Base-by-base conservation (phyloP, 2,329 filamentous ascomycete genomes). In the Coccinonectria pachysandricola region DNA sequence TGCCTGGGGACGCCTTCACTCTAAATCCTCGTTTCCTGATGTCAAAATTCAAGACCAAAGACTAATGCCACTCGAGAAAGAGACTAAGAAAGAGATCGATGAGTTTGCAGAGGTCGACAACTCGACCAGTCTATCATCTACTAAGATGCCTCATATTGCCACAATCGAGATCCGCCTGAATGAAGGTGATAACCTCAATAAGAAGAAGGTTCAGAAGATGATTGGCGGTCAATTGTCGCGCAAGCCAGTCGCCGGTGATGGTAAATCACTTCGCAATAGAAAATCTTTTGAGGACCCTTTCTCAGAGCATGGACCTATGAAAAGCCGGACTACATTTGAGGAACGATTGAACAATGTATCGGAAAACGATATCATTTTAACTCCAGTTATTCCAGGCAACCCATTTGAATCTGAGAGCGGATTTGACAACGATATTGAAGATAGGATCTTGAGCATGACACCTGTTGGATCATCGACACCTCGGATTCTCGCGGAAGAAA, bases 401-500 rank as follows among this genome's bases (percentile, higher is more conserved):
- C 49, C 48, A 32, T 59, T 63, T 34, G 48, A 52, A n/a, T 35
- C 47, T 5, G 60, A 62, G 37, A 35, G 37, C 17, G 51, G 44
- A 23, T 59, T 61, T 28, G 52, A 58, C 21, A 40, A 42, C 27
- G 42, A 59, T 27, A 50, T 61, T 32, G 48, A 55, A 21, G 48
- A 54, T 43, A 54, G 57, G 9, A 46, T 60, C 31, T 46, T 61
- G 36, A 47, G 37, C 15, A 47, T 41, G 17, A 42, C 39, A 12
- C 57, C 57, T 5, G 39, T 52, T 15, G 57, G 50, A 23, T 54
- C 45, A 24, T 61, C 58, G 2, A 61, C 57, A 2, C 57, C 57
- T 17, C 53, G 50, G 21, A 38, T 44, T 32, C 42, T 32, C 26
- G 21, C 43, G 12, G 24, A 40, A 12, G 36, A 30, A 16, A 34